Base-by-base conservation (phyloP, 306 rosid genomes). In the Trifolium fragiferum region DNA sequence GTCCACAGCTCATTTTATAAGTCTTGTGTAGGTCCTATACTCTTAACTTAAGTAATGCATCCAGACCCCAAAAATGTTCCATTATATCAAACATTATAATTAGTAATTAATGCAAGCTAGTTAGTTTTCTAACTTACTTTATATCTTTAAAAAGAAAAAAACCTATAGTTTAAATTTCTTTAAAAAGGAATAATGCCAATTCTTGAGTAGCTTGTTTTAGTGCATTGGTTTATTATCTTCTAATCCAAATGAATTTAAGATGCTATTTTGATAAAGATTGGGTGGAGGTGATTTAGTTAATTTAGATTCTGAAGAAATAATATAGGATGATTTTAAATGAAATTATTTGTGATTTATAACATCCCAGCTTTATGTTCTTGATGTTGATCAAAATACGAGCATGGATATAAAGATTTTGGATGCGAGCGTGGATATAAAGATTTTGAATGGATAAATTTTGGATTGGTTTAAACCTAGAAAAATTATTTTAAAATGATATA, bases 51-150 rank as follows among this genome's bases (percentile, higher is more conserved):
- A 58, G 37, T 58, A 6, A 58, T 25, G 65, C 38, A 60, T 60
- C 50, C 8, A 44, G 2, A 19, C 46, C 50, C n/a, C 5, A 7
- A 64, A 64, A 38, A 32, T 38, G 69, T 64, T 64, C 50, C 51
- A 64, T 64, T 38, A 10, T 19, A n/a, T 12, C 69, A 64, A 64
- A 63, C 47, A 57, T 57, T 57, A 23, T 57, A 57, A 57, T 57
- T 43, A 10, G 49, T 43, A 37, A 37, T 43, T 10, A 23, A 21
- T n/a, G 2, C n/a, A 44, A 44, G 6, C 16, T 44, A 12, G 15
- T 44, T 44, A 5, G 49, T 21, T 57, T 57, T 55, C 33, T 21
- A 55, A 55, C 32, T 20, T 20, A 55, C 15, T 21, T 54, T 54
- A 19, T 53, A 9, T 41, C 11, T 10, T 19, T 3, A 19, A 20